Evolutionary conservation across 352 stramenopile species (phyloP).

Genomic region (Pythium dissotocum): DNA sequence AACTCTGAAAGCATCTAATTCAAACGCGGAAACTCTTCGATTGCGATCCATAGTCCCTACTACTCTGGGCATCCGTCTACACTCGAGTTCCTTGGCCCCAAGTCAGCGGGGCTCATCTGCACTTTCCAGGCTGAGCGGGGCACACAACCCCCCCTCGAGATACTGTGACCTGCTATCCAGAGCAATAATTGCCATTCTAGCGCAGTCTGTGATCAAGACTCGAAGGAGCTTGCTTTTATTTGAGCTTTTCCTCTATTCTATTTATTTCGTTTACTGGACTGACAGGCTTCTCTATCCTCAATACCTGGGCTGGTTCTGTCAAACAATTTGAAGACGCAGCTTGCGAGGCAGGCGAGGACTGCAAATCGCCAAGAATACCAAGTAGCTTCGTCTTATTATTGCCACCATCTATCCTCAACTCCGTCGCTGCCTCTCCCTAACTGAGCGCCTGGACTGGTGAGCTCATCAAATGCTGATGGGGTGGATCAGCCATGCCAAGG

Average conservation of each 20-base stretch:
- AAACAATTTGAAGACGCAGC: not conserved
- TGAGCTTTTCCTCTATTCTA: not conserved
- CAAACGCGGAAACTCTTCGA: not conserved
- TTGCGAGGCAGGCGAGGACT: not conserved
- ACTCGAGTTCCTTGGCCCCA: not conserved
- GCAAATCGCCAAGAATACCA: constrained; percentile 13
- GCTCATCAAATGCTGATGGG: constrained; percentile 1
- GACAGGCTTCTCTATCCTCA: not conserved
- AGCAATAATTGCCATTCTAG: not conserved
- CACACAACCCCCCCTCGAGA: not conserved
- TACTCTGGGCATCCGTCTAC: not conserved
- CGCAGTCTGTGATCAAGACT: not conserved
- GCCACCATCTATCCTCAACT: not conserved
- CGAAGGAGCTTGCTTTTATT: not conserved
- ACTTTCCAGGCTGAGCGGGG: not conserved
- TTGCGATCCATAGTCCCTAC: not conserved
- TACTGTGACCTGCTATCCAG: not conserved
- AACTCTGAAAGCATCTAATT: constrained; percentile 36
- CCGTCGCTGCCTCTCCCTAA: not conserved
- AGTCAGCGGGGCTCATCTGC: not conserved
- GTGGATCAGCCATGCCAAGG: not conserved
- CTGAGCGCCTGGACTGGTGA: not conserved
- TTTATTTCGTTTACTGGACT: not conserved
- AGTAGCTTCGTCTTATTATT: constrained; percentile 17
- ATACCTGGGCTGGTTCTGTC: not conserved